Evolutionary conservation across 768 basidiomycete species (phyloP).

Genomic region (Mycena alexandri): DNA sequence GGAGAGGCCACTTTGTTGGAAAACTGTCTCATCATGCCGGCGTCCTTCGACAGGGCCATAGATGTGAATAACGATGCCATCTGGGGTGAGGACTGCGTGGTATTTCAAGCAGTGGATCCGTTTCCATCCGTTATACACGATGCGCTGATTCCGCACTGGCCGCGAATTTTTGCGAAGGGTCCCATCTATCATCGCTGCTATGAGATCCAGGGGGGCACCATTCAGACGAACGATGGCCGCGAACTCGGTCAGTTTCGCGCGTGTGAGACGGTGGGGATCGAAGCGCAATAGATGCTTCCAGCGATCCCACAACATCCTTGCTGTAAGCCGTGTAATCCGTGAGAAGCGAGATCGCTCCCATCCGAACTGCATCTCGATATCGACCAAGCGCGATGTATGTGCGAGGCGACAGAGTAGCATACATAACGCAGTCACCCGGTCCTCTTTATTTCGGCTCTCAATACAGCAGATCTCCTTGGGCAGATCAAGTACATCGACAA

Average conservation of each 20-base stretch:
- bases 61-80: constrained; percentile 36
- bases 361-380: constrained; percentile 36
- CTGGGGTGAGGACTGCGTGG: constrained; percentile 29
- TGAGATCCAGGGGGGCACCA: constrained; percentile 27
- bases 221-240: constrained; percentile 1
- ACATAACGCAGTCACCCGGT: constrained; percentile 26
- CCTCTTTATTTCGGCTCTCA: constrained; percentile 17
- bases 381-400: constrained; percentile 13
- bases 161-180: constrained; percentile 27
- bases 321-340: constrained; percentile 28
- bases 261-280: constrained; percentile 16
- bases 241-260: constrained; percentile 20
- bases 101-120: constrained; percentile 34
- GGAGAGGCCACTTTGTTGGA: constrained; percentile 31
- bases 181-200: constrained; percentile 33
- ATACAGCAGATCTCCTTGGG: constrained; percentile 21
- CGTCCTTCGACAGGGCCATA: constrained; percentile 37
- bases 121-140: constrained; percentile 39
- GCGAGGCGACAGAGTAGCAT: constrained; percentile 33
- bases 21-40: constrained; percentile 37
- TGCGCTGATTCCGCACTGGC: constrained; percentile 31
- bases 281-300: constrained; percentile 36
- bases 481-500: constrained; percentile 21
- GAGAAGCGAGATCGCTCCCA: constrained; percentile 38
- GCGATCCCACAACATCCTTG: constrained; percentile 25